phyloP scores from a whole-genome alignment of 2,329 filamentous ascomycete genomes.

The Fusarium dlaminii region DNA sequence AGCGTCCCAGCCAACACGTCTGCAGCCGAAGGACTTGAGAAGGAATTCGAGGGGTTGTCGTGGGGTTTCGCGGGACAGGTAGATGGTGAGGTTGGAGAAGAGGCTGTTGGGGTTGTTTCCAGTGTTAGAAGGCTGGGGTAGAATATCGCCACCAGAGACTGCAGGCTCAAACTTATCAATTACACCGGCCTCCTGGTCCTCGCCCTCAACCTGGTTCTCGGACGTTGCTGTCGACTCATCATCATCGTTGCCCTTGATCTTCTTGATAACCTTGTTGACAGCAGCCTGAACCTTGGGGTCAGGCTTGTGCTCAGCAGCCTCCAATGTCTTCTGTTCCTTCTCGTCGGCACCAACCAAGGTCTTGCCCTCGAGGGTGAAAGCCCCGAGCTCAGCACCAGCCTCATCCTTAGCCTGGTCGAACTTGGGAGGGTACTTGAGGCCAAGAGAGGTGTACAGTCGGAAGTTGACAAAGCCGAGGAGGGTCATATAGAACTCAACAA shows the following conservation, averaged over 20 bases:
- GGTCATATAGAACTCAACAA: constrained; percentile 98
- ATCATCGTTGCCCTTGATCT: constrained; percentile 67
- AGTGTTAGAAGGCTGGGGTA: constrained; percentile 78
- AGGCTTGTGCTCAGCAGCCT: constrained; percentile 58
- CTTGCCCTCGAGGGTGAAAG: constrained; percentile 85
- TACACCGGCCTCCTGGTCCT: constrained; percentile 64
- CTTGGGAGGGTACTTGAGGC: constrained; percentile 94
- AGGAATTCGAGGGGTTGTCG: constrained; percentile 92
- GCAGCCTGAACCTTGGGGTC: constrained; percentile 72
- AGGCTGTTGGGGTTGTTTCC: constrained; percentile 76
- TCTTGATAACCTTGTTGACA: constrained; percentile 74
- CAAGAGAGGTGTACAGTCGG: constrained; percentile 88
- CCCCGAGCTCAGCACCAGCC: constrained; percentile 86
- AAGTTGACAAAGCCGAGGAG: constrained; percentile 96
- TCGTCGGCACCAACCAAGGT: constrained; percentile 65
- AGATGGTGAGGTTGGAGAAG: constrained; percentile 90
- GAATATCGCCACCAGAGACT: constrained; percentile 83
- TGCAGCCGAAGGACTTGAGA: constrained; percentile 92
- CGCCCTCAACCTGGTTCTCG: constrained; percentile 55
- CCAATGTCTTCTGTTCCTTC: constrained; percentile 61
- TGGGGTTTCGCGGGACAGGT: constrained; percentile 91
- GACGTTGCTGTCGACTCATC: constrained; percentile 52
- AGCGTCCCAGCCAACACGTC: constrained; percentile 92
- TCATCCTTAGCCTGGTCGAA: constrained; percentile 91
- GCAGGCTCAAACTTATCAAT: constrained; percentile 94